Base-by-base conservation (phyloP, 2,329 filamentous ascomycete genomes). In the Penicillium sclerotiorum region DNA sequence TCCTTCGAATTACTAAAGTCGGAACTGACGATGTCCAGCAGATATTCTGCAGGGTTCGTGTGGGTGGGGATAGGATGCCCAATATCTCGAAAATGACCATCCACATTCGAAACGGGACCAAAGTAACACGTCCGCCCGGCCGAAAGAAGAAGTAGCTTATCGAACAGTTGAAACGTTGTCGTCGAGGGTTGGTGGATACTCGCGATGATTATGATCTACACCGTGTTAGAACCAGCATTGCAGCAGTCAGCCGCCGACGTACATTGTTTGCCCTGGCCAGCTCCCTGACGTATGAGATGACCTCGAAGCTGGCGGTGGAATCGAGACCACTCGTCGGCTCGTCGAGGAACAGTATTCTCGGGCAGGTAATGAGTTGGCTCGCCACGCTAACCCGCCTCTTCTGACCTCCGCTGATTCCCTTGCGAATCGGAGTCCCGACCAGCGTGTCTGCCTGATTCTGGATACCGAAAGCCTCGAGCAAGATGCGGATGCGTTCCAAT, bases 161-260 rank as follows among this genome's bases (percentile, higher is more conserved):
- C 89, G 59, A 95, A 95, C 11, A 91, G 80, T 54, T 86, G 80
- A 60, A 90, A 95, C 0, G 88, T 92, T 0, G 85, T 80, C 0
- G 88, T 89, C 0, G 89, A 93, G 0, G 90, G 90, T 64, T 95
- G 90, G 66, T 95, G 90, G 53, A 95, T 94, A 32, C 87, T 90
- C 4, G 87, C 87, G 51, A 95, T 84, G 23, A 94, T 83, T 50
- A 94, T 83, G 52, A 94, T 77, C 82, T 87, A 23, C 20, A 32
- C 21, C 4, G 8, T 23, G 17, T 46, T 28, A 46, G 35, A 12
- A 39, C 11, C 9, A 21, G 5, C 0, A 25, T 12, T n/a, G 8
- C 39, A 9, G 5, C 18, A 9, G 18, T 5, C 3, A 3, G 2
- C 8, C 4, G 43, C 15, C 45, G 6, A 57, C 78, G 53, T 60